Conservation (phyloP, 2,329 filamentous ascomycete species). For the Apiospora rasikravindrae region DNA sequence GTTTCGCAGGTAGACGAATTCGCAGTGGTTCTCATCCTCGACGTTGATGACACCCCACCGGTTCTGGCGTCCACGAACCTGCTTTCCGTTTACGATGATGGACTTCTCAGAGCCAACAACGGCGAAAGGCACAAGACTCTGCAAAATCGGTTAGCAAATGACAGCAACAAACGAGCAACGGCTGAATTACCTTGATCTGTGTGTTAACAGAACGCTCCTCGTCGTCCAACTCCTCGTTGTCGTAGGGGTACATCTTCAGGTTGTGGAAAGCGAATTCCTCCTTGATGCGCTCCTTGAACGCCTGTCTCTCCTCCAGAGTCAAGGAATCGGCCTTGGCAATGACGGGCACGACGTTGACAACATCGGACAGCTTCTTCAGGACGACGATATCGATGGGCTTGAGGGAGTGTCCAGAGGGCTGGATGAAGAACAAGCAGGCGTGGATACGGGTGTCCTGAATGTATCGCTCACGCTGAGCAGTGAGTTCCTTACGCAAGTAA, state of each 20-base stretch:
- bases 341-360: slow-evolving; percentile 98
- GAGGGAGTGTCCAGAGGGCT: slow-evolving; percentile 95
- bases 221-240: slow-evolving; percentile 97
- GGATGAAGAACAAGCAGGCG: slow-evolving; percentile 99
- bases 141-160: slow-evolving; percentile 39
- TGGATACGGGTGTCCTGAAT: slow-evolving; percentile 99
- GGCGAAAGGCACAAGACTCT: slow-evolving; percentile 95
- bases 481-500: slow-evolving; percentile 98
- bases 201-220: slow-evolving; percentile 93
- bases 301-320: slow-evolving; percentile 91
- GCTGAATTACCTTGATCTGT: slow-evolving; percentile 85
- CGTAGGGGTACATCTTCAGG: slow-evolving; percentile 99
- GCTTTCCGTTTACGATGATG: slow-evolving; percentile 96
- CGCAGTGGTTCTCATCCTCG: slow-evolving; percentile 99
- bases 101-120: slow-evolving; percentile 98
- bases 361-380: slow-evolving; percentile 98
- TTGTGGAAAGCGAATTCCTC: slow-evolving; percentile 99
- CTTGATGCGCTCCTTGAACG: slow-evolving; percentile 99
- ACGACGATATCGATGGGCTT: slow-evolving; percentile 99
- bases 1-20: slow-evolving; percentile 98
- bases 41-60: slow-evolving; percentile 99
- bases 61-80: slow-evolving; percentile 97
- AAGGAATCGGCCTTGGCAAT: slow-evolving; percentile 98
- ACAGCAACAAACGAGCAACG: not conserved
- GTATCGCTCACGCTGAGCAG: slow-evolving; percentile 97